Conservation (phyloP, 2,329 filamentous ascomycete species). For the Diaporthe sp. region DNA sequence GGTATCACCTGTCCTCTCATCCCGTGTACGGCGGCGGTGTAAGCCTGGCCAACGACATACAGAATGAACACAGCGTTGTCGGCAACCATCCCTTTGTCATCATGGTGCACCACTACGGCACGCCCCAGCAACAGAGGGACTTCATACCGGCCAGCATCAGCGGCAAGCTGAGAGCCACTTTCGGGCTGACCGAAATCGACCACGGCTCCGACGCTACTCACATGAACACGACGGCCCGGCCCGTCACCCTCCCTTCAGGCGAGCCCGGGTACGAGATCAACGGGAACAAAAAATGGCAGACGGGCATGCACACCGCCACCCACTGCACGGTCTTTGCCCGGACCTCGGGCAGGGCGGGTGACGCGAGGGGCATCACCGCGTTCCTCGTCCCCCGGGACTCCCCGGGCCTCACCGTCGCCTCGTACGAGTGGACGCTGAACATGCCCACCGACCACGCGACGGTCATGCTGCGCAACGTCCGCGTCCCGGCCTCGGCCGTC, state of each 20-base stretch:
- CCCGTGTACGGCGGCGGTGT: background rate
- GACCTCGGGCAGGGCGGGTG: background rate
- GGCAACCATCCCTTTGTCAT: background rate
- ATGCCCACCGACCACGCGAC: background rate
- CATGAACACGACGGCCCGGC: background rate
- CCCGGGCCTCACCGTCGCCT: background rate
- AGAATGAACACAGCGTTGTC: background rate
- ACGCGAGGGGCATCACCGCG: background rate
- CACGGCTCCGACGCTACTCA: background rate
- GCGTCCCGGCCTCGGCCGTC: background rate
- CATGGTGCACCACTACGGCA: background rate
- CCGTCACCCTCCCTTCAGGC: background rate
- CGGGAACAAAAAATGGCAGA: background rate
- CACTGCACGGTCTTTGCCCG: background rate
- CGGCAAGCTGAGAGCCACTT: background rate
- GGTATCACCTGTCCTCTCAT: background rate
- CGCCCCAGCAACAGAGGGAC: background rate
- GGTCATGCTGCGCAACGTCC: background rate
- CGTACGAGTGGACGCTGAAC: background rate
- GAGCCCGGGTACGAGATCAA: background rate
- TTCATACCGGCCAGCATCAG: background rate
- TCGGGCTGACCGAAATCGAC: background rate
- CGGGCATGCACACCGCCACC: background rate
- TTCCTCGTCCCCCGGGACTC: background rate
- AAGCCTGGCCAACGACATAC: background rate